These are phyloP conservation scores for Stachybotrys echinatus DNA, from an alignment of 2,329 filamentous ascomycete species.

Conservation along the genomic window DNA sequence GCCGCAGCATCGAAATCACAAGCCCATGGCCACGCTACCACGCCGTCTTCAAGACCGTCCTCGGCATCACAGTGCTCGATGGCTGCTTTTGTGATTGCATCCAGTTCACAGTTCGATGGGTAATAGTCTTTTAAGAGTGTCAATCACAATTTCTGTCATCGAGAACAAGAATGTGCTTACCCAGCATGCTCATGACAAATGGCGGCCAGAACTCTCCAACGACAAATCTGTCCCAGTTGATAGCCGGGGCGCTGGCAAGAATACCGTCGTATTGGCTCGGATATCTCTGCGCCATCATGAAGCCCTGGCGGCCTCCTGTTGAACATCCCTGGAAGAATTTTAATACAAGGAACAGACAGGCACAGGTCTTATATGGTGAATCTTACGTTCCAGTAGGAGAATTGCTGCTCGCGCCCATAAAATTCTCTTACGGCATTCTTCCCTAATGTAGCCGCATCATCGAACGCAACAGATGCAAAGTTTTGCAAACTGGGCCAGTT, in stretches of 20 bases:
- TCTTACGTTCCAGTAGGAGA: constrained; percentile 37
- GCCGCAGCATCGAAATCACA: constrained; percentile 31
- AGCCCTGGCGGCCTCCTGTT: constrained; percentile 50
- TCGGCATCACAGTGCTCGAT: constrained; percentile 39
- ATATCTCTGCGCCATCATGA: constrained; percentile 45
- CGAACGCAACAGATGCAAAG: constrained; percentile 26
- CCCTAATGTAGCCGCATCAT: constrained; percentile 41
- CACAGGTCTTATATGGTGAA: neutral
- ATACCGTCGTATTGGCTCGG: constrained; percentile 51
- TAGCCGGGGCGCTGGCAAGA: constrained; percentile 38
- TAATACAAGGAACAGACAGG: too few relatives aligned
- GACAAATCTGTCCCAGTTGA: constrained; percentile 27
- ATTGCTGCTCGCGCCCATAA: constrained; percentile 34
- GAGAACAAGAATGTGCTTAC: too few relatives aligned
- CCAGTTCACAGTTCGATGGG: constrained; percentile 20
- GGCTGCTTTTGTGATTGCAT: constrained; percentile 8
- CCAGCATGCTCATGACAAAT: neutral
- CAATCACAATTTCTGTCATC: too few relatives aligned
- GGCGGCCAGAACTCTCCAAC: neutral
- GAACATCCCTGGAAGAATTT: constrained; percentile 50
- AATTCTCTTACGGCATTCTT: constrained; percentile 42
- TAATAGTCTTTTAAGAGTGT: neutral
- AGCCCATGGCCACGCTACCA: constrained; percentile 34
- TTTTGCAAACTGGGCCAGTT: constrained; percentile 19
- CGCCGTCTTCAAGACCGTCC: constrained; percentile 39